Percentiles rank a stretch among this genome's conserved stretches.
phyloP scores from a whole-genome alignment of 768 basidiomycete species.

The Scleroderma bovista region DNA sequence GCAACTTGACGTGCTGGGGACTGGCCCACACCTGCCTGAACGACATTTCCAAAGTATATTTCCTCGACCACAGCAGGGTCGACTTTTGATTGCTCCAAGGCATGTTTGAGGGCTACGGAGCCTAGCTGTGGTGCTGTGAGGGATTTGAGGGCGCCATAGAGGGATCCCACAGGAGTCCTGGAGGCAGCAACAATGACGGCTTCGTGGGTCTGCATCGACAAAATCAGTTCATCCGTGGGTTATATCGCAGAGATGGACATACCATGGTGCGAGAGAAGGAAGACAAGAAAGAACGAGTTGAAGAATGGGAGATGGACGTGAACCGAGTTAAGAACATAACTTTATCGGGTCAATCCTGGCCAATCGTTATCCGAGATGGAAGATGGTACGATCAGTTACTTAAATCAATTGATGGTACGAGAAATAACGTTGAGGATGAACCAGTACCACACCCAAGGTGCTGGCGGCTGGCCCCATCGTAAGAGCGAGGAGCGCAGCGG shows the following conservation, averaged over 20 bases:
- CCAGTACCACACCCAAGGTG: too few species aligned
- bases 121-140: slow-evolving; percentile 92
- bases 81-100: slow-evolving; percentile 74
- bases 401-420: too few species aligned
- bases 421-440: too few species aligned
- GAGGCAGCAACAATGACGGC: slow-evolving; percentile 91
- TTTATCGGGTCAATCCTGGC: slow-evolving; percentile 18
- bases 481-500: too few species aligned
- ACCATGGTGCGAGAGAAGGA: slow-evolving; percentile 48
- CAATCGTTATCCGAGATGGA: slow-evolving; percentile 15
- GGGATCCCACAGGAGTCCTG: slow-evolving; percentile 89
- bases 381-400: background rate
- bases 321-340: slow-evolving; percentile 43
- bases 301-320: slow-evolving; percentile 30
- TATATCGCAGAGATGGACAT: slow-evolving; percentile 9
- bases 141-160: slow-evolving; percentile 85
- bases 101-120: slow-evolving; percentile 82
- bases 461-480: background rate
- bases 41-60: slow-evolving; percentile 95
- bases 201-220: slow-evolving; percentile 48
- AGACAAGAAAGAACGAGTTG: slow-evolving; percentile 35
- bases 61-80: slow-evolving; percentile 86
- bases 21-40: slow-evolving; percentile 96
- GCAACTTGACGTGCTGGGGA: slow-evolving; percentile 97
- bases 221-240: background rate